Evolutionary conservation across 305 asterid genomes (phyloP).

Genomic region (Andrographis paniculata): DNA sequence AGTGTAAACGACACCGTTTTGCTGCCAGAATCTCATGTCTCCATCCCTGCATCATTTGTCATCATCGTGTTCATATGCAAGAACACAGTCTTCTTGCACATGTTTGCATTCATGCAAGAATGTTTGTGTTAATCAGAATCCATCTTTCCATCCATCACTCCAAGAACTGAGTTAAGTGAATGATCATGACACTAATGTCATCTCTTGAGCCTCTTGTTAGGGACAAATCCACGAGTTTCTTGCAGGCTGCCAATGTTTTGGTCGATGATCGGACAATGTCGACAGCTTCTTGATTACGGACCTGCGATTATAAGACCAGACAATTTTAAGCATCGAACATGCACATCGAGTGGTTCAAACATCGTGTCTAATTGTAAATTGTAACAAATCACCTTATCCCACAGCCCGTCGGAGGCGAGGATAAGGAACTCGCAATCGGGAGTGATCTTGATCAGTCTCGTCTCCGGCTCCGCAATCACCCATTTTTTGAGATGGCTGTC

Average conservation of each 20-base stretch:
- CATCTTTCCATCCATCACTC: not conserved
- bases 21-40: no score
- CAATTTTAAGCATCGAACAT: no score
- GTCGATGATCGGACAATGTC: constrained; percentile 27
- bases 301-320: no score
- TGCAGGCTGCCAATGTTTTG: constrained; percentile 31
- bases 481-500: constrained; percentile 49
- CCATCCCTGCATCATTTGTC: no score
- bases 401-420: constrained; percentile 69
- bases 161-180: constrained; percentile 35
- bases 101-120: no score
- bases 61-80: no score
- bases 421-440: constrained; percentile 54
- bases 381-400: no score
- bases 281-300: constrained; percentile 54
- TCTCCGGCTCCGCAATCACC: constrained; percentile 61
- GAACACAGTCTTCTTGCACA: no score
- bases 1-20: no score
- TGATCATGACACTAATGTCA: constrained; percentile 44
- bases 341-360: no score
- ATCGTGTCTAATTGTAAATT: no score
- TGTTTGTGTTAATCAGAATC: no score
- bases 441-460: constrained; percentile 26
- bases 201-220: constrained; percentile 43
- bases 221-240: constrained; percentile 45